Evolutionary conservation across 805 yeast genomes (phyloP), one percentile per base, ranked within the genome.

Genomic region (Kregervanrija pseudodelftensis): DNA sequence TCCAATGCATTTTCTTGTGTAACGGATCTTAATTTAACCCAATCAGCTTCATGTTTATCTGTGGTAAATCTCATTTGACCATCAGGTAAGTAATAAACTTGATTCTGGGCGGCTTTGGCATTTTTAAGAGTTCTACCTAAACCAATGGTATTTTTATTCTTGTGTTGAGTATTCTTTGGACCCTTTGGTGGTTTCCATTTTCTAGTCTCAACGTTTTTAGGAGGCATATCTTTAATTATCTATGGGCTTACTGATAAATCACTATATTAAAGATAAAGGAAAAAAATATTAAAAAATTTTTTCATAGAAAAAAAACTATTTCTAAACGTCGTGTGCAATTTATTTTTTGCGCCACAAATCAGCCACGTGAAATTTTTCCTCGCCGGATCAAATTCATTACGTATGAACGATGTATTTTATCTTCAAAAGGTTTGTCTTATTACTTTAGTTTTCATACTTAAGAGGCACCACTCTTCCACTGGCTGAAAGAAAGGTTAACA

Each of bases 1-100:
- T 93, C 98, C 46, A 93, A 67, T 1, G 97, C 83, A 54, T 84
- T 79, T 63, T 93, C 98, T 57, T 93, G 98, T 0, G 98, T 93
- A 12, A 93, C 95, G 2, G 97, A 89, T 61, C 93, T 78, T 58
- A 93, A 68, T 51, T 89, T 87, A 42, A 86, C 95, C 95, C 96
- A 88, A 49, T 74, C 76, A 11, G 88, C 95, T 59, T 87, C 95
- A 53, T 79, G 85, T 54, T 82, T 82, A 50, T 80, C 84, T 0
- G 96, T 88, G 14, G 95, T 85, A 64, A 88, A 89, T 56, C 96
- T 72, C 78, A 86, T 76, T 58, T 85, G 95, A 52, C 95, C 95
- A 67, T 84, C 93, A 30, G 95, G 95, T 38, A 85, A 66, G 54
- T 68, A 78, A 59, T 82, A 80, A 45, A 85, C 76, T 49, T 77